Evolutionary conservation across 345 rosid genomes (phyloP), one percentile per base, ranked within the genome.

Genomic region (Eucalyptus lansdowneana): DNA sequence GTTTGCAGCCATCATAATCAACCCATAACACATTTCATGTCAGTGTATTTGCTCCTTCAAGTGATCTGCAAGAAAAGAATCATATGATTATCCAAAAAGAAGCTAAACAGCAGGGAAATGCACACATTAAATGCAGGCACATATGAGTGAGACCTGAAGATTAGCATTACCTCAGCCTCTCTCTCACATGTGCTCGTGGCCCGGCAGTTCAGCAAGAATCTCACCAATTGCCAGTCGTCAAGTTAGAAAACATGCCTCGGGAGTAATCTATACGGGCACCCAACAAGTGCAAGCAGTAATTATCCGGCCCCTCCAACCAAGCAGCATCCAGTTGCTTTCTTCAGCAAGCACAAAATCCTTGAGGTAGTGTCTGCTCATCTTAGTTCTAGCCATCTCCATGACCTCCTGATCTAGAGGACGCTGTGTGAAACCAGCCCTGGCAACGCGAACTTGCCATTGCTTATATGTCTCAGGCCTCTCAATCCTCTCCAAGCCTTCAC

Each of bases 251-350:
- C 45, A 42, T 72, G 17, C 8, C n/a, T 90, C 4, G 9, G 72
- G 53, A 7, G 11, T 31, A 13, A 53, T 56, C 90, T 91, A 91
- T 72, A 90, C 91, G 87, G 99, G 95, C 72, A 94, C 90, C 99
- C 99, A 97, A 90, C 95, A 94, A 40, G 96, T 92, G n/a, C 95
- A 91, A 89, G 96, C 98, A 89, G 53, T 90, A 8, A 95, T 58
- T 86, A 95, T 96, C 58, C 98, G 91, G 80, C 99, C 99, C 93
- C 96, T 97, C 99, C 99, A 97, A 83, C 99, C 99, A 92, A 93
- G 95, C 90, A 97, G 91, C 94, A 97, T 92, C 98, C 99, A 97
- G 86, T 94, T 86, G 87, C 91, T 86, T 90, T 94, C 97, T 90
- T 94, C 93, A 89, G 96, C 98, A 27, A 97, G 86, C 50, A 95